Base-by-base conservation (phyloP, 1,139 yeast genomes). In the Pichia sp. region DNA sequence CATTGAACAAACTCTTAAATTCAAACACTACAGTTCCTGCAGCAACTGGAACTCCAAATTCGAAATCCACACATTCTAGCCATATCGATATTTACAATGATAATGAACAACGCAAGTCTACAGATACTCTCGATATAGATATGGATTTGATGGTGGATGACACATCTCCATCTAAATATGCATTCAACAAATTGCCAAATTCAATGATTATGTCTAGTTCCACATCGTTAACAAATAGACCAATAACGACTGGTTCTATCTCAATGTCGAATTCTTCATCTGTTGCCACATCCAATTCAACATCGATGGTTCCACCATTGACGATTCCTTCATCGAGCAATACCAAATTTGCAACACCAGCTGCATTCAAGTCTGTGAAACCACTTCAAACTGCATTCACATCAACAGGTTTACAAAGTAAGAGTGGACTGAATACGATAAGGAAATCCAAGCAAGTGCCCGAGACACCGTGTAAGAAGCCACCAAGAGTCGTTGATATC, bases 351-450 rank as follows among this genome's bases (percentile, higher is more conserved):
- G 36, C 41, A 42, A 24, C 33, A 17, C 76, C 81, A n/a, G 73
- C 76, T 20, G 76, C 83, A 2, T 88, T 83, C 65, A 79, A 81
- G 54, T 79, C 81, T 48, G 95, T 85, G 30, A 85, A 85, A 61
- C 96, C 96, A 4, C 72, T 87, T 40, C 96, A 87, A 62, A 83
- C 93, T 0, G 96, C 94, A n/a, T 89, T 89, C 64, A 76, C 80
- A 65, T 79, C 93, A 4, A 71, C 86, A 0, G 96, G 96, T 0
- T 69, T 88, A 38, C 65, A 83, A 50, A 85, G 91, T 52, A 88
- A 88, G 67, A 77, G 81, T 46, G 45, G 54, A 9, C 22, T 40
- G 8, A 66, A 81, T 21, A 49, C 53, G 61, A 31, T 12, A 30
- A 30, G 43, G 18, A 21, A 30, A 10, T 22, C 31, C 8, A 61